A percentile compares a stretch with the other conserved stretches of the same genome.
These are phyloP conservation scores for Alternaria longipes DNA, from an alignment of 2,329 filamentous ascomycete genomes.

Conservation along the genomic window DNA sequence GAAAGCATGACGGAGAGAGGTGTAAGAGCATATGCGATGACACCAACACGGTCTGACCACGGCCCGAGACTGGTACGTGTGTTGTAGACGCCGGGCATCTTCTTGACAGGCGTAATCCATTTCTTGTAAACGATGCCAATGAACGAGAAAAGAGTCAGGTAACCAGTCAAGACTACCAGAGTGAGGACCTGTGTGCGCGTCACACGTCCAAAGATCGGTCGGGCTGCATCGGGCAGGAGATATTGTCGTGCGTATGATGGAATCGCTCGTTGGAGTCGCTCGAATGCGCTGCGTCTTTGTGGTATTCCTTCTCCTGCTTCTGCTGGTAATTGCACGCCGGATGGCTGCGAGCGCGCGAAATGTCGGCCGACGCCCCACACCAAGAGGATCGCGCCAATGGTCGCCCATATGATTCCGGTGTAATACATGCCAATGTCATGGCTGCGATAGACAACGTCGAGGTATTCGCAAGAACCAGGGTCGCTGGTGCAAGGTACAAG, in stretches of 20 bases:
- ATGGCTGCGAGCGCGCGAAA: constrained; percentile 37
- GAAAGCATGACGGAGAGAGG: constrained; percentile 73
- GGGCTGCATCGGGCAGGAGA: constrained; percentile 68
- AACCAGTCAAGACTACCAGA: constrained; percentile 65
- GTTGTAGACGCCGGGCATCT: constrained; percentile 64
- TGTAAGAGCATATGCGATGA: constrained; percentile 77
- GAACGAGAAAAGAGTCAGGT: constrained; percentile 71
- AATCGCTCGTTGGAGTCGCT: constrained; percentile 48
- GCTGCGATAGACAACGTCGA: constrained; percentile 64
- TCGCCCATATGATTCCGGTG: constrained; percentile 66
- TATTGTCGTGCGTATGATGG: constrained; percentile 58
- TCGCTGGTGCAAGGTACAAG: constrained; percentile 67
- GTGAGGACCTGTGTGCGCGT: constrained; percentile 74
- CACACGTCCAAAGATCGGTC: constrained; percentile 70
- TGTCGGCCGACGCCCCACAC: constrained; percentile 54
- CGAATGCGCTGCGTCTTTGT: constrained; percentile 32
- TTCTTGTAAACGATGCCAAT: constrained; percentile 72
- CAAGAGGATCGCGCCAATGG: constrained; percentile 59
- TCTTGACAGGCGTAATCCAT: constrained; percentile 75
- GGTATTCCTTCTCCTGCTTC: constrained; percentile 33
- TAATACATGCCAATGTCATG: constrained; percentile 66
- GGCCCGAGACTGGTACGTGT: constrained; percentile 72
- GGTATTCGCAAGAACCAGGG: constrained; percentile 65
- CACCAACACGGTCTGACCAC: constrained; percentile 74
- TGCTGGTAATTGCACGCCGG: constrained; percentile 36